These are phyloP conservation scores for Nitzschia sp. DNA, from an alignment of 108 stramenopile species.

Conservation along the genomic window DNA sequence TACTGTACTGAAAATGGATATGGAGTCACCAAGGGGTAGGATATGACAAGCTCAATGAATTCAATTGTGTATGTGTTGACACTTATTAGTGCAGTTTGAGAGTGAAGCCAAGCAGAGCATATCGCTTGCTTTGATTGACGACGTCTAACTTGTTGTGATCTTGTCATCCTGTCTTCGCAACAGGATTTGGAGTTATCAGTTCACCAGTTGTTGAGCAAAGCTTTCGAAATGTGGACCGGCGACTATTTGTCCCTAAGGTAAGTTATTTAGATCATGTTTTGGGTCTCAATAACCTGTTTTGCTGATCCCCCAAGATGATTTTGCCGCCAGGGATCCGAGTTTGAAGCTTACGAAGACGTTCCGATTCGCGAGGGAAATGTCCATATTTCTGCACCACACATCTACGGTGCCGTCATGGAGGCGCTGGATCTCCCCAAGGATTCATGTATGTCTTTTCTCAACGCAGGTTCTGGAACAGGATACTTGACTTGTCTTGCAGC, in stretches of 20 bases:
- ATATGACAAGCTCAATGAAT: too few species aligned
- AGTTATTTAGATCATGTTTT: constrained; percentile 6
- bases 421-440: constrained; percentile 76
- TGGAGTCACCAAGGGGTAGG: too few species aligned
- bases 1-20: too few species aligned
- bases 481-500: constrained; percentile 84
- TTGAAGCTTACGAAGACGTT: constrained; percentile 70
- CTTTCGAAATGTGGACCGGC: constrained; percentile 80
- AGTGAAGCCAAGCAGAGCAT: too few species aligned
- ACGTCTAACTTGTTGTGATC: too few species aligned
- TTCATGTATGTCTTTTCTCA: constrained; percentile 60
- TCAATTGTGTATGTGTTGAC: too few species aligned
- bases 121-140: too few species aligned
- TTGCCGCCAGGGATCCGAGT: neutral
- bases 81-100: too few species aligned
- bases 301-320: too few species aligned
- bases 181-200: constrained; percentile 71
- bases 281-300: too few species aligned
- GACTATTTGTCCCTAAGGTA: constrained; percentile 82
- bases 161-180: neutral
- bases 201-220: constrained; percentile 62
- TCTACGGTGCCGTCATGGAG: constrained; percentile 83
- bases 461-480: constrained; percentile 85
- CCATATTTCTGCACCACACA: constrained; percentile 92
- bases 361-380: constrained; percentile 78